Base-by-base conservation (phyloP, 2,329 filamentous ascomycete genomes). In the Sclerotinia subarctica region DNA sequence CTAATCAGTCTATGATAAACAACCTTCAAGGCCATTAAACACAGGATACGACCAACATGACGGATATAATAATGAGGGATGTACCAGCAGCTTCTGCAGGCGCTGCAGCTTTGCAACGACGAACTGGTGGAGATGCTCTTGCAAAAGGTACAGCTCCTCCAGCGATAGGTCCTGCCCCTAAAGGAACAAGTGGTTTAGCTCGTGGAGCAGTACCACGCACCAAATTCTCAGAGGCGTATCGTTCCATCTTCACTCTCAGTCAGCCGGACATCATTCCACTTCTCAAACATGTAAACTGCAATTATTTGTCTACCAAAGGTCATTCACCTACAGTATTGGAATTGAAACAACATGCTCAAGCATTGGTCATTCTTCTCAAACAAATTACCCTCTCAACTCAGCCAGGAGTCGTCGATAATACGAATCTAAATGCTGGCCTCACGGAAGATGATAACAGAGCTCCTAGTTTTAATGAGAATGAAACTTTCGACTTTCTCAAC, bases 341-440 rank as follows among this genome's bases (percentile, higher is more conserved):
- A 1, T 79, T 88, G 47, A 88, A 88, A 76, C 82, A 86, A 73
- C 86, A 88, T 70, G 84, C 85, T 0, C 86, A 88, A 66, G 82
- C 84, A n/a, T 80, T 88, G 21, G 77, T 80, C 46, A 80, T 82
- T 19, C 79, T 88, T 59, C 86, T 88, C 70, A 79, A 80, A 3
- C 77, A 79, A 53, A 76, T 88, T 15, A 79, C 79, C 3, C 78
- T 84, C 5, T 80, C 78, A 11, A 75, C 78, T 8, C 71, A 70
- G 13, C 70, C 72, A 5, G 72, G 72, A 8, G 59, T 77, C 8
- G 72, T 76, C 57, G 70, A 76, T 51, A 73, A 73, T 66, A 65
- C 26, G 5, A 73, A 74, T 38, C 52, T 47, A 7, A 56, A 63
- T 26, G 35, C 49, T n/a, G n/a, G n/a, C 0, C 11, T 17, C 11